A percentile compares a stretch with the other conserved stretches of the same genome.
Evolutionary conservation across 345 rosid species (phyloP).

Genomic region (Acer campestre): DNA sequence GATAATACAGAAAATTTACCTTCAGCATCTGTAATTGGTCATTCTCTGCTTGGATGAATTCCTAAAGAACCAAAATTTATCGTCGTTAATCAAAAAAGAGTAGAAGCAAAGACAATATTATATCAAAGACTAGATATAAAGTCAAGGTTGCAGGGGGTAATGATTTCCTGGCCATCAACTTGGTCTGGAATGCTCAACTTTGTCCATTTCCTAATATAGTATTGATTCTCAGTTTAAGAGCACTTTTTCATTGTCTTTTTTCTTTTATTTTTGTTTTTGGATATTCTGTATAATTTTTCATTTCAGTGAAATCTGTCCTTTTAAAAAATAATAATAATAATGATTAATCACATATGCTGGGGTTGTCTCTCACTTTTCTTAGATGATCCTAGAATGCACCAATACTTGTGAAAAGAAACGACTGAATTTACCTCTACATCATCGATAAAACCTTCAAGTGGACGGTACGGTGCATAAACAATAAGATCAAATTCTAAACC

Average conservation of each 20-base stretch:
- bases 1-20: slow-evolving; percentile 43
- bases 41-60: slow-evolving; percentile 53
- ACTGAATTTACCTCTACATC: slow-evolving; percentile 64
- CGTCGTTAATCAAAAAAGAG: slow-evolving; percentile 17
- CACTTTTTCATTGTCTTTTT: neutral
- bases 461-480: slow-evolving; percentile 90
- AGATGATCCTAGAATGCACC: neutral
- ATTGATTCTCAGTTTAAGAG: neutral
- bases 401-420: neutral
- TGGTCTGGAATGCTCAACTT: neutral
- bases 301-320: neutral
- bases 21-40: slow-evolving; percentile 57
- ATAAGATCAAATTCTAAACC: slow-evolving; percentile 96
- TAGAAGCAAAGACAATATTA: slow-evolving; percentile 13
- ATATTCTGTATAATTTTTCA: neutral
- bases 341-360: neutral
- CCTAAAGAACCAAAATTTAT: slow-evolving; percentile 43
- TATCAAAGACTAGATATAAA: neutral
- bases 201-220: neutral
- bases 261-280: neutral
- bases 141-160: neutral
- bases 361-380: neutral
- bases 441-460: slow-evolving; percentile 85
- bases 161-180: slow-evolving; percentile 6
- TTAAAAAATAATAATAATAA: too few relatives aligned